These are phyloP conservation scores for Leccinum fallax DNA, from an alignment of 1,284 basidiomycete genomes.

Conservation along the genomic window DNA sequence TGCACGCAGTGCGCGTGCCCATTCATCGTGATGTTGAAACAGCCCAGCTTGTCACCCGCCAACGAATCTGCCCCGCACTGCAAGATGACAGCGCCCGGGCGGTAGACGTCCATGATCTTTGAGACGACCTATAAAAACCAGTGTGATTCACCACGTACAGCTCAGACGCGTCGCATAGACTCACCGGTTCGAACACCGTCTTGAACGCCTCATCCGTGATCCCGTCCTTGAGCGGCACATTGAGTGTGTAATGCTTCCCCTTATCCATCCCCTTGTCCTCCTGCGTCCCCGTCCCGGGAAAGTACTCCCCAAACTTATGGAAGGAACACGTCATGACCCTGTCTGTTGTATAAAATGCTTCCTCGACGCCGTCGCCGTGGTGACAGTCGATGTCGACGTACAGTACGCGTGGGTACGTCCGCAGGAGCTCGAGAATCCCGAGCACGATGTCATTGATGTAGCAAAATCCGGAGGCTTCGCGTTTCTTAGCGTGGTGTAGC, in stretches of 20 bases:
- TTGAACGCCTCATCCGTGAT: slow-evolving; percentile 84
- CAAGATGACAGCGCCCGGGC: slow-evolving; percentile 87
- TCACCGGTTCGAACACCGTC: slow-evolving; percentile 87
- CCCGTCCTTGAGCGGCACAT: slow-evolving; percentile 93
- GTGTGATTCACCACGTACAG: neutral
- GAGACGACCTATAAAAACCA: slow-evolving; percentile 65
- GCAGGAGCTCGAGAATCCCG: slow-evolving; percentile 84
- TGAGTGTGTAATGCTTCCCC: slow-evolving; percentile 91
- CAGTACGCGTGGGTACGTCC: slow-evolving; percentile 83
- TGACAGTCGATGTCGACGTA: slow-evolving; percentile 99
- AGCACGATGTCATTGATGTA: slow-evolving; percentile 98
- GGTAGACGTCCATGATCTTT: slow-evolving; percentile 89
- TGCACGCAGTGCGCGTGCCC: slow-evolving; percentile 93
- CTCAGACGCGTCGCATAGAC: slow-evolving; percentile 31
- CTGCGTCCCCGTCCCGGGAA: slow-evolving; percentile 91
- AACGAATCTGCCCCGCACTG: slow-evolving; percentile 98
- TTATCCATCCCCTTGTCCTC: slow-evolving; percentile 85
- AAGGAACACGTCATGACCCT: slow-evolving; percentile 93
- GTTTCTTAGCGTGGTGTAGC: slow-evolving; percentile 97
- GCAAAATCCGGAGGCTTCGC: slow-evolving; percentile 95
- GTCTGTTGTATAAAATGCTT: slow-evolving; percentile 98
- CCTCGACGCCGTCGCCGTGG: slow-evolving; percentile 99
- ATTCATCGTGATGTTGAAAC: slow-evolving; percentile 95
- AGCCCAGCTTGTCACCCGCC: slow-evolving; percentile 94
- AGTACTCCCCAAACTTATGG: slow-evolving; percentile 97